Evolutionary conservation across 352 stramenopile species (phyloP).

Genomic region (Phytopythium boreale): DNA sequence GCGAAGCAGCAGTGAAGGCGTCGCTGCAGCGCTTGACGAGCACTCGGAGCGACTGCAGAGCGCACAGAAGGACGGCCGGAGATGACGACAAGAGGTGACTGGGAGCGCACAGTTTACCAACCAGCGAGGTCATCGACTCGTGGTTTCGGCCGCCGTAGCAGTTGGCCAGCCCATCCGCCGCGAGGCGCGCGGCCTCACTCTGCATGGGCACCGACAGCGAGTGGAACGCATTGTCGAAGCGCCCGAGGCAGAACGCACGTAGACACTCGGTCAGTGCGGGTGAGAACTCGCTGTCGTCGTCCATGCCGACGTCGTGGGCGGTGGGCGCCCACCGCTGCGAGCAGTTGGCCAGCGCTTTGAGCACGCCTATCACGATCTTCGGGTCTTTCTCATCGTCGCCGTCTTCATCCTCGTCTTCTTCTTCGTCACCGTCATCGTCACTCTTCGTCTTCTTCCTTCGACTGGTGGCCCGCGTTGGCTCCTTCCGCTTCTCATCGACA

Average conservation of each 20-base stretch:
- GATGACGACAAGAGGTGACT: slow-evolving; percentile 30
- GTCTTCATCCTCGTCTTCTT: slow-evolving; percentile 34
- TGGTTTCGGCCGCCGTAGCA: slow-evolving; percentile 26
- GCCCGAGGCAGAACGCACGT: slow-evolving; percentile 45
- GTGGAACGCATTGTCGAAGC: slow-evolving; percentile 18
- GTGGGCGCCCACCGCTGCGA: slow-evolving; percentile 35
- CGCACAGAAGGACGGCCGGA: slow-evolving; percentile 21
- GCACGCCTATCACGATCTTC: slow-evolving; percentile 45
- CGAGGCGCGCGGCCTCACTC: slow-evolving; percentile 46
- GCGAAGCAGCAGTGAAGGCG: slow-evolving; percentile 19
- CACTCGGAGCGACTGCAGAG: slow-evolving; percentile 58
- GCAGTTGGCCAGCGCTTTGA: slow-evolving; percentile 56
- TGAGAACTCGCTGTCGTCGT: slow-evolving; percentile 26
- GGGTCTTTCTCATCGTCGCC: slow-evolving; percentile 27
- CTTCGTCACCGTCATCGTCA: neutral
- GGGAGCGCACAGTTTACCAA: slow-evolving; percentile 52
- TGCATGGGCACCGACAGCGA: slow-evolving; percentile 27
- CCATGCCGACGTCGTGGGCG: neutral
- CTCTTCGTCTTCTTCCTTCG: neutral
- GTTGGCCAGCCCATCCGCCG: slow-evolving; percentile 44
- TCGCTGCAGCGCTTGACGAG: slow-evolving; percentile 55
- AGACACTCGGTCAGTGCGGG: slow-evolving; percentile 35
- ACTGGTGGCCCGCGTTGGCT: neutral
- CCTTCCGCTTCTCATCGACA: slow-evolving; percentile 11
- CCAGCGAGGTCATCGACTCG: slow-evolving; percentile 32